phyloP scores from a whole-genome alignment of 208 protist species.

The Wallacemonas rigidus region DNA sequence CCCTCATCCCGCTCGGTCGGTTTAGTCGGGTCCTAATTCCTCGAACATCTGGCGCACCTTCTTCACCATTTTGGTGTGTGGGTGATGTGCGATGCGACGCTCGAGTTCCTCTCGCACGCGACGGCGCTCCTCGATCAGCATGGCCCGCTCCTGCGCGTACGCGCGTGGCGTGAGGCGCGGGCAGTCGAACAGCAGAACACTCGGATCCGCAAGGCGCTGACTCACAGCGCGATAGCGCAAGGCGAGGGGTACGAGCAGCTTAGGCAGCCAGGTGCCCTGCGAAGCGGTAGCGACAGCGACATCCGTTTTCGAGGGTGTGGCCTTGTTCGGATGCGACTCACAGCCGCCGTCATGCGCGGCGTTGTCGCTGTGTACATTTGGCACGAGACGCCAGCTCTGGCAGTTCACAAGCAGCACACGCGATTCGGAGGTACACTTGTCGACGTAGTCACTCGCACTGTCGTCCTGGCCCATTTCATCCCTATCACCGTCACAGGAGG shows the following conservation, averaged over 20 bases:
- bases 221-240: constrained; percentile 13
- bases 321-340: too few species aligned
- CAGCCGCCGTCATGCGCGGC: background rate
- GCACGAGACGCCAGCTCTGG: constrained; percentile 9
- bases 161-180: background rate
- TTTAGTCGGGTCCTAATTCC: background rate
- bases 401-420: background rate
- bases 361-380: constrained; percentile 8
- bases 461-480: background rate
- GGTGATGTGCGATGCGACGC: constrained; percentile 7
- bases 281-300: background rate
- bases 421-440: background rate
- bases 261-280: background rate
- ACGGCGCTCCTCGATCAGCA: constrained; percentile 1
- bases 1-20: too few species aligned
- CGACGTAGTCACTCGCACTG: background rate
- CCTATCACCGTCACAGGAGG: background rate
- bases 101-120: constrained; percentile 3
- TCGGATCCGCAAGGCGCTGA: background rate
- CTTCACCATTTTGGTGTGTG: constrained; percentile 12
- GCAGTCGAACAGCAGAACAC: constrained; percentile 3
- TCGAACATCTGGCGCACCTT: constrained; percentile 1
- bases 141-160: background rate
- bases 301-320: too few species aligned
- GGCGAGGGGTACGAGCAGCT: constrained; percentile 7